Conservation (phyloP, 169 alveolate species). For the Sarcocystis neurona region DNA sequence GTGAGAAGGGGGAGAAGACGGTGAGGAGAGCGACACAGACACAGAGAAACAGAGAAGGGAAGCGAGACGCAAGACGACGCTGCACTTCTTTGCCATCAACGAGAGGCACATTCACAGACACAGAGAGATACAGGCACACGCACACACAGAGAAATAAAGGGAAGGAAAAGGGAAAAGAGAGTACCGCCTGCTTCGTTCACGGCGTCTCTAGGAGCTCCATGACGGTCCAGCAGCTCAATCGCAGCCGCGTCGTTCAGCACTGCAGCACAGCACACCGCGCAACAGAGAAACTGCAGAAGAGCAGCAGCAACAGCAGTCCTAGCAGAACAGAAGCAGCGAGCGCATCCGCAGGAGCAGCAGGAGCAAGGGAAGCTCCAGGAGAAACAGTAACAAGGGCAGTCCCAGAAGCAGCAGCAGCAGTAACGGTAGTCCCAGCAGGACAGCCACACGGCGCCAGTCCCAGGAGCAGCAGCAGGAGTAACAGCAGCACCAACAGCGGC, state of each 20-base stretch:
- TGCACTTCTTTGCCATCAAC: background rate
- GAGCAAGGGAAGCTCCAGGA: background rate
- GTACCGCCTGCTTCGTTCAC: constrained; percentile 20
- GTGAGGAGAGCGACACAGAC: too few relatives aligned
- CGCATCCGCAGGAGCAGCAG: background rate
- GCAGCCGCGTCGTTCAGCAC: constrained; percentile 40
- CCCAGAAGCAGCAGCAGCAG: background rate
- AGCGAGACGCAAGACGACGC: background rate
- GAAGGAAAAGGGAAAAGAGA: too few relatives aligned
- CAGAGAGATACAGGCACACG: too few relatives aligned
- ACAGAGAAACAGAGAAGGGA: background rate
- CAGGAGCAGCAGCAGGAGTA: constrained; percentile 37
- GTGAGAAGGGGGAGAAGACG: too few relatives aligned
- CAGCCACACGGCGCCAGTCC: background rate
- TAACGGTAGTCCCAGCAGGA: background rate
- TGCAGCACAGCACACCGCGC: constrained; percentile 6
- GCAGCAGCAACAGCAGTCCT: background rate
- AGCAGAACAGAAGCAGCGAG: background rate
- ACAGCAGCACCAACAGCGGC: background rate
- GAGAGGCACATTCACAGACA: background rate
- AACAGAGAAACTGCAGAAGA: background rate
- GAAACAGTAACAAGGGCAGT: background rate
- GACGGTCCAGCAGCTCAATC: constrained; percentile 3
- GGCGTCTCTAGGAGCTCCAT: constrained; percentile 44
- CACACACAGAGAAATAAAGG: too few relatives aligned